A percentile compares a stretch with the other conserved stretches of the same genome.
These are phyloP conservation scores for Peronospora destructor DNA, from an alignment of 352 stramenopile genomes.

Conservation along the genomic window DNA sequence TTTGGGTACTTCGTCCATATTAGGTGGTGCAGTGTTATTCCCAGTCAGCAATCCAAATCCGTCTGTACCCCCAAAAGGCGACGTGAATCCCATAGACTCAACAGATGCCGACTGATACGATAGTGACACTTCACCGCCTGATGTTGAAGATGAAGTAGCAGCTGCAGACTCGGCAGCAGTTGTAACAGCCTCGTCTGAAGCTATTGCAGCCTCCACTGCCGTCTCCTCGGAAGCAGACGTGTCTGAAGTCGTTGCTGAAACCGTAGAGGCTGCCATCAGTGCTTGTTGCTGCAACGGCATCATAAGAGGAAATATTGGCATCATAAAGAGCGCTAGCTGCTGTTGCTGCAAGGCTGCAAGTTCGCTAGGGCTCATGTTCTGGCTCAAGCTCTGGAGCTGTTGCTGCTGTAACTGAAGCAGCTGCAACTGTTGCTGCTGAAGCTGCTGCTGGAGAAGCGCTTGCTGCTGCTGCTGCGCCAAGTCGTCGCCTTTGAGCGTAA, in stretches of 20 bases:
- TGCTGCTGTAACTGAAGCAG: constrained; percentile 52
- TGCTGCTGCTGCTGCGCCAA: constrained; percentile 21
- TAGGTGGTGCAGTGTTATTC: constrained; percentile 8
- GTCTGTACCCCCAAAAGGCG: constrained; percentile 23
- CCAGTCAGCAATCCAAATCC: constrained; percentile 31
- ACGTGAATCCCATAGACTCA: constrained; percentile 24
- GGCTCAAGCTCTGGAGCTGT: constrained; percentile 55
- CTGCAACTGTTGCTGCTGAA: constrained; percentile 40
- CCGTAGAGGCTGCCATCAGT: constrained; percentile 6
- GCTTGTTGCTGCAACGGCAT: constrained; percentile 44
- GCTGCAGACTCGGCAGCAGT: constrained; percentile 1
- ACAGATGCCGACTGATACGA: constrained; percentile 19
- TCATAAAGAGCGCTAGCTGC: constrained; percentile 71
- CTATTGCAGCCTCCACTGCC: constrained; percentile 1
- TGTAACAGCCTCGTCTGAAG: background rate
- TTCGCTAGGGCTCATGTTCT: constrained; percentile 53
- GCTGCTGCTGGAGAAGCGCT: constrained; percentile 25
- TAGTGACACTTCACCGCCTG: constrained; percentile 14
- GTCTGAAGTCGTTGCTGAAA: background rate
- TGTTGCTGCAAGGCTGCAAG: constrained; percentile 53
- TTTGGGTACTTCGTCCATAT: constrained; percentile 51
- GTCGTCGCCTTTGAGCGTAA: constrained; percentile 20
- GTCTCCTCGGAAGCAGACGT: background rate
- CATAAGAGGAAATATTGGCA: constrained; percentile 75
- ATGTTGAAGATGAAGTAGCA: background rate